Evolutionary conservation across 306 rosid genomes (phyloP), one percentile per base, ranked within the genome.

Genomic region (Betula pendula): DNA sequence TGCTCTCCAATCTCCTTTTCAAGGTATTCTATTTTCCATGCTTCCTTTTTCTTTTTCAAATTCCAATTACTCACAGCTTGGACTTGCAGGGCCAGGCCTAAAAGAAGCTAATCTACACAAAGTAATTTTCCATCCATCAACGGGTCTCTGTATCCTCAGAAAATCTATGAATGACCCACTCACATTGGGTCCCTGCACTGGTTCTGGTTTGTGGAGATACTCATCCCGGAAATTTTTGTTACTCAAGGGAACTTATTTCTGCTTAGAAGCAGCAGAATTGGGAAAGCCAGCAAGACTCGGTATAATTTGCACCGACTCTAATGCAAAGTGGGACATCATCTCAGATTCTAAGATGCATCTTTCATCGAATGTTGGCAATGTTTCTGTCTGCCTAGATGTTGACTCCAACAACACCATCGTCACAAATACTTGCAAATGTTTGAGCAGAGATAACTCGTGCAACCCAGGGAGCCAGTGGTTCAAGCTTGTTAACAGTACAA

Each of bases 381-480:
- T 90, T 8, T 49, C 56, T 8, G 90, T 88, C 47, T 95, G 98
- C 84, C 72, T 95, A 11, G 97, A 95, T 40, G 93, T 89, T 0
- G 91, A 89, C 59, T 80, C 89, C 50, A 76, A 76, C 80, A 89
- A 88, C 52, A 49, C 2, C 12, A 60, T 95, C 49, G 82, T 92
- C 75, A 90, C 97, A 50, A 92, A 81, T 75, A 73, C 81, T 40
- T 94, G 98, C 80, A 94, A 87, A 75, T 94, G 98, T 73, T 77
- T 94, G 73, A 83, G 80, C 60, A 42, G 70, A 29, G 70, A 90
- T 44, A 59, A 11, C 1, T 22, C 72, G 4, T 94, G 98, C 20
- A 91, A 92, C 83, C 97, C 97, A 0, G 86, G 44, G 35, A 90
- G 88, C 85, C 98, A 95, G 49, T 92, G 97, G 98, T 92, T 92